Percentiles rank a stretch among this genome's conserved stretches.
Conservation (phyloP, 2,329 filamentous ascomycete genomes). For the Penicillium hesseltinei region DNA sequence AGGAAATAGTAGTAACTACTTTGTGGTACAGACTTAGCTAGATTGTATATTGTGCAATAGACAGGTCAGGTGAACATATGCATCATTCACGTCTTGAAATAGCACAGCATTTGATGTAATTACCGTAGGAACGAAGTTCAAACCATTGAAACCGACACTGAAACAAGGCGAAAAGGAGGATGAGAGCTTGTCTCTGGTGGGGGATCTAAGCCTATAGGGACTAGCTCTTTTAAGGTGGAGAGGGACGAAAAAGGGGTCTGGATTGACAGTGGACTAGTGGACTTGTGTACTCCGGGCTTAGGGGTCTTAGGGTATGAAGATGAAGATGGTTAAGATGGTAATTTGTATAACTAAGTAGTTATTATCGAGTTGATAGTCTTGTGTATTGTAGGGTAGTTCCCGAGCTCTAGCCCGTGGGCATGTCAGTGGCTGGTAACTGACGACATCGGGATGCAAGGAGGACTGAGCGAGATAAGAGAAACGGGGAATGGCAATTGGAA, state of each 20-base stretch:
- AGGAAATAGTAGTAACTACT: background rate
- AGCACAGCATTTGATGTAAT: background rate
- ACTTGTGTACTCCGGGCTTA: background rate
- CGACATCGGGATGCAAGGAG: conserved; percentile 11
- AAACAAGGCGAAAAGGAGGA: background rate
- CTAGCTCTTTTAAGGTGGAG: background rate
- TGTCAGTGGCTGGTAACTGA: conserved; percentile 11
- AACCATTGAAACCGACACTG: background rate
- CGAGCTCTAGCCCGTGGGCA: conserved; percentile 1
- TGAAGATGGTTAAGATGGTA: background rate
- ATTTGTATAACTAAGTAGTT: background rate
- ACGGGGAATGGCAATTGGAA: background rate
- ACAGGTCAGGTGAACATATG: background rate
- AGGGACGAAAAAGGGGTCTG: background rate
- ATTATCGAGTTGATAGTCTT: background rate
- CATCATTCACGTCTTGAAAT: background rate
- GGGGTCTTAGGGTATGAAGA: background rate
- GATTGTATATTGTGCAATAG: background rate
- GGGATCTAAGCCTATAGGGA: background rate
- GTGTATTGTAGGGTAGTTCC: background rate
- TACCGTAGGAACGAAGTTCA: background rate
- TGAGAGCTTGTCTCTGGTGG: background rate
- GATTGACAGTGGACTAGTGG: background rate
- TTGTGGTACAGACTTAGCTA: background rate
- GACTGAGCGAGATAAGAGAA: background rate